Base-by-base conservation (phyloP, 257 asterid genomes). In the Eustoma russellianum region DNA sequence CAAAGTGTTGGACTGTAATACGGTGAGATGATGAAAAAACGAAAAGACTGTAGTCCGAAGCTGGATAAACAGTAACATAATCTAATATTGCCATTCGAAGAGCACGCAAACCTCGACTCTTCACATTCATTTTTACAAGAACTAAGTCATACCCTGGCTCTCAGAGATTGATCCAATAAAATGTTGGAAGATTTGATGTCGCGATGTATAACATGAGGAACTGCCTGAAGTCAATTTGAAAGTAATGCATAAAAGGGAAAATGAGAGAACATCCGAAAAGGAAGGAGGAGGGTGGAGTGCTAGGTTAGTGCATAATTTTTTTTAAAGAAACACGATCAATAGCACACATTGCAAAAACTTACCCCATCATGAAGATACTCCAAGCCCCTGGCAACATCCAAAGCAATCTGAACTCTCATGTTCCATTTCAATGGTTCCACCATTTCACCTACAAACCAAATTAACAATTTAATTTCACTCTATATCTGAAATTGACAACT, bases 281-380 rank as follows among this genome's bases (percentile, higher is more conserved):
- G n/a, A n/a, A n/a, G n/a, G n/a, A n/a, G n/a, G n/a, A n/a, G n/a
- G n/a, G n/a, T n/a, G n/a, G n/a, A n/a, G n/a, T n/a, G n/a, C n/a
- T n/a, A n/a, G n/a, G n/a, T n/a, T n/a, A n/a, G n/a, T n/a, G n/a
- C n/a, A n/a, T n/a, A n/a, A n/a, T n/a, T n/a, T n/a, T n/a, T n/a
- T n/a, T n/a, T 5, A 40, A 15, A 13, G 17, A 17, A 34, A 41
- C 16, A 5, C 13, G 34, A 5, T 0, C 6, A 4, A 46, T 46
- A 17, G 17, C 14, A 33, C 50, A 19, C 46, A 46, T 13, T 2
- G 15, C 38, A 9, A 12, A 30, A 64, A 46, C 81, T 79, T 84
- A 91, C 96, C 74, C 98, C 98, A 50, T 91, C 96, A 59, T 86
- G 98, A 70, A 91, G 98, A 86, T 91, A 91, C 67, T 91, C 98